Conservation (phyloP, 768 basidiomycete genomes). For the Pholiota conissans region DNA sequence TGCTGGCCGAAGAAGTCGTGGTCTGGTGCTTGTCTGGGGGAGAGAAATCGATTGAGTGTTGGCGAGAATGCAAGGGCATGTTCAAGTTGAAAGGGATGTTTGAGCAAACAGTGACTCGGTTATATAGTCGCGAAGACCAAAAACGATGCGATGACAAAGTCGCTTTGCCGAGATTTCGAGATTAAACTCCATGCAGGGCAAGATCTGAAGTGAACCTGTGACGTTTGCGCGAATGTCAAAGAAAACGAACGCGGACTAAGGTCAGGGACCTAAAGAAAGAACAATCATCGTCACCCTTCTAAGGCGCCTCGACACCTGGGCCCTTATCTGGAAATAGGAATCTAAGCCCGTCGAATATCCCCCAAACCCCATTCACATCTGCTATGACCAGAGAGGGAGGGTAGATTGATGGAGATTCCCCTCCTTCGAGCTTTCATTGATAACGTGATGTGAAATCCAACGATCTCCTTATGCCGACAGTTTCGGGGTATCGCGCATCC, state of each 20-base stretch:
- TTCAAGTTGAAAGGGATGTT: conserved; percentile 9
- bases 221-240: conserved; percentile 18
- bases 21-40: conserved; percentile 12
- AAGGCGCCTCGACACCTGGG: conserved; percentile 22
- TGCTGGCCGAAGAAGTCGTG: conserved; percentile 2
- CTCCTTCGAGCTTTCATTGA: conserved; percentile 12
- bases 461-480: conserved; percentile 20
- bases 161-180: conserved; percentile 17
- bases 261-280: conserved; percentile 15
- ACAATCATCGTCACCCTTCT: conserved; percentile 11
- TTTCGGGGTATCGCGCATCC: conserved; percentile 21
- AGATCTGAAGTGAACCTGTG: conserved; percentile 18
- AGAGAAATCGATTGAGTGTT: conserved; percentile 14
- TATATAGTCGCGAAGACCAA: conserved; percentile 24
- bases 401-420: conserved; percentile 26
- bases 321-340: conserved; percentile 19
- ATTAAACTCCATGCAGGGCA: conserved; percentile 20
- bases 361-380: conserved; percentile 19
- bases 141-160: conserved; percentile 16
- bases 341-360: conserved; percentile 20
- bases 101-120: conserved; percentile 15
- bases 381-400: conserved; percentile 3
- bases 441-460: conserved; percentile 23
- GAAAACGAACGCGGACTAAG: conserved; percentile 16
- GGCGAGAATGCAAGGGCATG: conserved; percentile 21